Base-by-base conservation (phyloP, 2,329 filamentous ascomycete species). In the Aspergillus ruber region DNA sequence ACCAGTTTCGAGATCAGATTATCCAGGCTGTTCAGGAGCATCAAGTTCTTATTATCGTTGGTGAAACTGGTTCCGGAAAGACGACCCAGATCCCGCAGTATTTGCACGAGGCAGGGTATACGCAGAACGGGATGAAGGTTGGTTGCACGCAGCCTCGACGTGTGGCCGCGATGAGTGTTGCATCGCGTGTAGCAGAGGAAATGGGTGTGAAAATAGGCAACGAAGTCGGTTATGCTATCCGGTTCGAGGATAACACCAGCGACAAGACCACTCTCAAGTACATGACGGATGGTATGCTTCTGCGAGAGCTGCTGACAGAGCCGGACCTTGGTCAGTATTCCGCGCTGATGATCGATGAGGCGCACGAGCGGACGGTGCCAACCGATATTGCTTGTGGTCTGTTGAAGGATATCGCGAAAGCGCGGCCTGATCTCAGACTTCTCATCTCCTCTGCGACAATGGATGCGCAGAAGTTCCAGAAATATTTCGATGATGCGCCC, bases 151-250 rank as follows among this genome's bases (percentile, higher is more conserved):
- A 98, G 56, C 93, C 93, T 4, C 84, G 93, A 57, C 83, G 93
- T 74, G 93, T 98, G 9, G 93, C 93, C 3, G 93, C 93, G 25
- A 97, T 97, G 91, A 93, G 86, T 61, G 91, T 97, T 17, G 91
- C 93, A n/a, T 83, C 88, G 40, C 89, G 93, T 76, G 93, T 98
- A 2, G 88, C 91, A 0, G 90, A 97, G 47, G 93, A 98, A 65
- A 87, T 95, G 73, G 90, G 87, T 0, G 85, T 89, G 50, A 90
- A 91, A 65, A 73, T 97, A 9, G 93, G 93, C 1, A 86, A 88
- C 52, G 89, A 96, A 62, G 91, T 97, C 21, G 93, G 93, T 13
- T 98, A 96, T 65, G 85, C 85, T 0, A 95, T 98, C 57, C 86
- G 93, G 51, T 98, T 97, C 59, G 93, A 98, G 64, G 88, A 96